phyloP scores from a whole-genome alignment of 257 asterid species.

The Penstemon newberryi region DNA sequence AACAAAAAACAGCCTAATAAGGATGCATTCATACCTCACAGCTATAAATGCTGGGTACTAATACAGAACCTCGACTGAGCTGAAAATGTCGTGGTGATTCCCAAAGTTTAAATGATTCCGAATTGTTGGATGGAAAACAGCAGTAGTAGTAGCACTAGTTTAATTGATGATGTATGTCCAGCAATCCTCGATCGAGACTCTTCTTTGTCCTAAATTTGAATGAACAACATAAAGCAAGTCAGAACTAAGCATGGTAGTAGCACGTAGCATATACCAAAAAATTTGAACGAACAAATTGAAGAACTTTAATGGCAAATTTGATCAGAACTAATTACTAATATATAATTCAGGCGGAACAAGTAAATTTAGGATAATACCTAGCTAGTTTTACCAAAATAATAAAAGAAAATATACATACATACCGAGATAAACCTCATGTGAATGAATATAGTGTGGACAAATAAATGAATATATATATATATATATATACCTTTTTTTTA shows the following conservation, averaged over 20 bases:
- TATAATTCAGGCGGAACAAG: background rate
- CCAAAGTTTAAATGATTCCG: background rate
- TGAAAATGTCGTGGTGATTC: conserved; percentile 2
- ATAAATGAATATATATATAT: too few species aligned
- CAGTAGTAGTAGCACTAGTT: background rate
- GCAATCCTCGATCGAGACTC: background rate
- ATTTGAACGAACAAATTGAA: too few species aligned
- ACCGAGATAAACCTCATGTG: background rate
- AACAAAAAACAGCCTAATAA: too few species aligned
- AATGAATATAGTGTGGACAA: too few species aligned
- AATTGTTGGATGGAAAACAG: background rate
- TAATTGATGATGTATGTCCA: background rate
- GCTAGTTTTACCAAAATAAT: background rate
- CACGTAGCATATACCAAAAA: too few species aligned
- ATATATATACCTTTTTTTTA: conserved; percentile 34
- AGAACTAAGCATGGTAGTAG: too few species aligned
- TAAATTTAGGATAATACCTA: background rate
- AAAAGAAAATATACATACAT: background rate
- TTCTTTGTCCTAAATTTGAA: conserved; percentile 5
- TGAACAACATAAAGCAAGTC: background rate
- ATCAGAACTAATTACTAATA: too few species aligned
- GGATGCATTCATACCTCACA: too few species aligned
- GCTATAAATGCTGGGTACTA: background rate
- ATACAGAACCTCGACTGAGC: conserved; percentile 10
- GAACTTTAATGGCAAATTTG: too few species aligned